A percentile compares a stretch with the other conserved stretches of the same genome.
phyloP scores from a whole-genome alignment of 2,329 filamentous ascomycete genomes.

The Trichoderma brevicompactum region DNA sequence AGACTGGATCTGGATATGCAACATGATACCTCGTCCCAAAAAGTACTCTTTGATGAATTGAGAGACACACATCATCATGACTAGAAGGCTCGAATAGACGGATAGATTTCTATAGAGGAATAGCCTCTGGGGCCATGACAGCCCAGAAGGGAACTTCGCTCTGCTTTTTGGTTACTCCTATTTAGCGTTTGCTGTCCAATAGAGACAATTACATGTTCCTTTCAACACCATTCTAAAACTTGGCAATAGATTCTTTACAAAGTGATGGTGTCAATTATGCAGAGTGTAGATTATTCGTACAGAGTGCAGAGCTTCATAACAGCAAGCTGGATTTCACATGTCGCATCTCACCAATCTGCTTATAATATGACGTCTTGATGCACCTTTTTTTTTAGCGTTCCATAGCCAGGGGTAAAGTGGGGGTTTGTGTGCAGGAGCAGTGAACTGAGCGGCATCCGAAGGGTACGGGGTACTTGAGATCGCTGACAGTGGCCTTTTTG shows the following conservation, averaged over 20 bases:
- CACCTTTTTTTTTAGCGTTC: background rate
- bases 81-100: background rate
- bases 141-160: background rate
- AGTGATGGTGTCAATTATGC: too few species aligned
- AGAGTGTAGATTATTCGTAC: too few species aligned
- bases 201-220: background rate
- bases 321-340: background rate
- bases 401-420: background rate
- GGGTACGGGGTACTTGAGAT: background rate
- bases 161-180: background rate
- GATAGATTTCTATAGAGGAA: conserved; percentile 4
- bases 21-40: conserved; percentile 6
- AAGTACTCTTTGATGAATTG: background rate
- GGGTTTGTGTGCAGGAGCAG: background rate
- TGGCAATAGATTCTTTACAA: background rate
- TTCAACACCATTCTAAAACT: background rate
- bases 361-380: background rate
- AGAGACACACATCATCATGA: background rate
- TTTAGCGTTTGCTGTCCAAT: conserved; percentile 9
- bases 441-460: background rate
- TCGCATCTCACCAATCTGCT: background rate
- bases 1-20: conserved; percentile 1
- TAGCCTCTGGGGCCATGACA: background rate
- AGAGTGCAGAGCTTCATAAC: too few species aligned
- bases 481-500: background rate